Evolutionary conservation across 768 basidiomycete species (phyloP), one percentile per base, ranked within the genome.

Genomic region (Leccinum boreale): DNA sequence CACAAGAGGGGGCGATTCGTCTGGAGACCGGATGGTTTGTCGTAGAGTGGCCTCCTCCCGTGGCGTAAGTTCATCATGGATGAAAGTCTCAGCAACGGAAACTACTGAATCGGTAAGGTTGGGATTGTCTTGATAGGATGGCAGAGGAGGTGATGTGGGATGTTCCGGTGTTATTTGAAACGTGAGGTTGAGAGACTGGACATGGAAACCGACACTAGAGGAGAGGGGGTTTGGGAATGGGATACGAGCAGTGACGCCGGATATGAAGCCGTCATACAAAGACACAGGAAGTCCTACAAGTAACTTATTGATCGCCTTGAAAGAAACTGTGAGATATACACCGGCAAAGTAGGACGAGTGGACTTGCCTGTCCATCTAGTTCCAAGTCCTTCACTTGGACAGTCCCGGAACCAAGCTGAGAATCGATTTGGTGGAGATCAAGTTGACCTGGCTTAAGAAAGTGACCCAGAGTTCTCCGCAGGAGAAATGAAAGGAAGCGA

Each of bases 401-500:
- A 69, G 83, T 87, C 17, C 95, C 95, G 44, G 87, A 89, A n/a
- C 92, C 89, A 65, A 98, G 87, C 73, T 96, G 92, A 28, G 92
- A 90, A 65, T 96, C 92, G 65, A 97, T 88, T 74, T 92, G 86
- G 55, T 87, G 81, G 52, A 84, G 78, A 74, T 97, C 91, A 57
- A 97, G 82, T 66, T 94, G 94, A 15, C 92, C 94, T 10, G 90
- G 91, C 70, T 88, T 90, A 54, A 98, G 81, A 59, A 97, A 81
- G 68, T 89, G 89, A 11, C 95, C 95, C 0, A 98, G 76, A 8
- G 84, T 81, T 66, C 85, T 86, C 79, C 86, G 89, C 60, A 98
- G 81, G 53, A 93, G 75, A 70, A 94, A 98, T 1, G 94, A 94
- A 35, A 98, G 79, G 75, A 98, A 94, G 57, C 92, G 85, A 53